Conservation (phyloP, 768 basidiomycete species). For the Dacryopinax primogenitus region DNA sequence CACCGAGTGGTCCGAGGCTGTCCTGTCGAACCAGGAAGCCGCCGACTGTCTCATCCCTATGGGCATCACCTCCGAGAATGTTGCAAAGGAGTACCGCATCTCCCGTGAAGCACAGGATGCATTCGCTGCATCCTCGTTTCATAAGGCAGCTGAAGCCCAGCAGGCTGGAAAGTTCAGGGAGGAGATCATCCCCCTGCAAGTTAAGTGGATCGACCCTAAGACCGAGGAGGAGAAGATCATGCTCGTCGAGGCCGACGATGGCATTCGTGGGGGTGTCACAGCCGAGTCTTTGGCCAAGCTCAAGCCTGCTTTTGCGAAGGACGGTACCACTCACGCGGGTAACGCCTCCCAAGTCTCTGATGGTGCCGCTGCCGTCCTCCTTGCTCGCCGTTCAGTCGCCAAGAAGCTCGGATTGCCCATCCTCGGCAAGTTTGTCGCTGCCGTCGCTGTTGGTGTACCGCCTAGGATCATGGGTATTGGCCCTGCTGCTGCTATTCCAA, state of each 20-base stretch:
- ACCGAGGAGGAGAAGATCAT: conserved; percentile 54
- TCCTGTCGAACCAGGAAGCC: conserved; percentile 54
- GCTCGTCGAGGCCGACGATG: conserved; percentile 69
- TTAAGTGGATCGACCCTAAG: conserved; percentile 58
- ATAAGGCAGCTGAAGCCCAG: conserved; percentile 67
- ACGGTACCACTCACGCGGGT: conserved; percentile 65
- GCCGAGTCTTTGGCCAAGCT: conserved; percentile 63
- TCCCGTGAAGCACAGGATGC: conserved; percentile 66
- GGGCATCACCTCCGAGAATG: conserved; percentile 93
- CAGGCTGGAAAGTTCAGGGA: conserved; percentile 68
- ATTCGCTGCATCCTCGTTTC: conserved; percentile 74
- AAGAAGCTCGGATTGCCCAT: conserved; percentile 75
- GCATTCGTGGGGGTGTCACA: conserved; percentile 75
- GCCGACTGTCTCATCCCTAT: conserved; percentile 76
- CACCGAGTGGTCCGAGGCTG: conserved; percentile 47
- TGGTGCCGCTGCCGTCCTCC: conserved; percentile 80
- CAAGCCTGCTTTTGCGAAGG: conserved; percentile 71
- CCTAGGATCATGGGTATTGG: conserved; percentile 87
- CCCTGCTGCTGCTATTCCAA: conserved; percentile 77
- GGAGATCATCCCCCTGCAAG: conserved; percentile 73
- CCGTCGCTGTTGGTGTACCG: conserved; percentile 62
- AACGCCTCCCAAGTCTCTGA: conserved; percentile 87
- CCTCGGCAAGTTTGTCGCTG: conserved; percentile 68
- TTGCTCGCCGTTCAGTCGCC: conserved; percentile 66
- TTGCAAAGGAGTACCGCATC: conserved; percentile 63